These are phyloP conservation scores for Saxophila tyrrhenica DNA, from an alignment of 495 filamentous ascomycete species.

Conservation along the genomic window DNA sequence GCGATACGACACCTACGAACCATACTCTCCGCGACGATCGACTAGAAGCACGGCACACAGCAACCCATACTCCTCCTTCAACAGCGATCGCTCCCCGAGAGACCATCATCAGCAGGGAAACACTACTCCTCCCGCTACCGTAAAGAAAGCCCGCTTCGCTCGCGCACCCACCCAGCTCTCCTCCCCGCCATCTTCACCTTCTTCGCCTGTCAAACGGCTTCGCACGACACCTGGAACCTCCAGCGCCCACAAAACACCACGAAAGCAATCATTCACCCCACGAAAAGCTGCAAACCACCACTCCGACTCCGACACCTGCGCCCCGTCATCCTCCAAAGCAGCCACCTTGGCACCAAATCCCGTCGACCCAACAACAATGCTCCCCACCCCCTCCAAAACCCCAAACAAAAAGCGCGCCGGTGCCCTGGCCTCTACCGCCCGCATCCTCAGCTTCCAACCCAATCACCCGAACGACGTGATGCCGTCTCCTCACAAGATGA, in stretches of 20 bases:
- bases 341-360: slow-evolving; percentile 11
- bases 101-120: not conserved
- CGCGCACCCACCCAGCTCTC: slow-evolving; percentile 25
- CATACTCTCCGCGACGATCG: slow-evolving; percentile 54
- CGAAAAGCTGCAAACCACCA: not conserved
- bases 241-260: slow-evolving; percentile 13
- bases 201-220: slow-evolving; percentile 31
- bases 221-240: slow-evolving; percentile 20
- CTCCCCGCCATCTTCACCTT: slow-evolving; percentile 42
- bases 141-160: slow-evolving; percentile 17
- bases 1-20: slow-evolving; percentile 57
- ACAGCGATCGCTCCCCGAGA: slow-evolving; percentile 13
- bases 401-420: slow-evolving; percentile 54
- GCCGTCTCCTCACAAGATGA: slow-evolving; percentile 46
- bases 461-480: slow-evolving; percentile 38
- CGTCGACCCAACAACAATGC: slow-evolving; percentile 36
- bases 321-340: not conserved
- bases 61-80: slow-evolving; percentile 33
- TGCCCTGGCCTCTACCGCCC: slow-evolving; percentile 53
- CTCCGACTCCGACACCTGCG: not conserved
- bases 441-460: slow-evolving; percentile 52
- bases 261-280: slow-evolving; percentile 5
- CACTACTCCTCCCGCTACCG: slow-evolving; percentile 24
- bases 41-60: slow-evolving; percentile 36
- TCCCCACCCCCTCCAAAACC: slow-evolving; percentile 87